Base-by-base conservation (phyloP, 352 stramenopile genomes). In the Albugo laibachii region DNA sequence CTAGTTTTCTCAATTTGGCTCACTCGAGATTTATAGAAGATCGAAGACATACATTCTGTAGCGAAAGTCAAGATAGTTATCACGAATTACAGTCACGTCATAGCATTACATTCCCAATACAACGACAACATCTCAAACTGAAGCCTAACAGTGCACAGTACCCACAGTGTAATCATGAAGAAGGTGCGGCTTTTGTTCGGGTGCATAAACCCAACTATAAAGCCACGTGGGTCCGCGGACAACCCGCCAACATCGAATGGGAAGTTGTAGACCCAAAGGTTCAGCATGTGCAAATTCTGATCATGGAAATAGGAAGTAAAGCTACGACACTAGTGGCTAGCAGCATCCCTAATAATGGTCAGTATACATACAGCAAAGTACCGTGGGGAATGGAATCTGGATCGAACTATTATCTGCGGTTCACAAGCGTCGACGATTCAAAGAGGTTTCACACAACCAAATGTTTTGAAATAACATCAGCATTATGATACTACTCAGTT, bases 341-440 rank as follows among this genome's bases (percentile, higher is more conserved):
- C 11, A 54, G 65, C 11, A 62, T 69, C 12, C 57, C 69, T 14
- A 89, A 89, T 61, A 65, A 58, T n/a, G 77, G 77, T 40, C 65
- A 56, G 10, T 89, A 81, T 47, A 65, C 58, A 18, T 84, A 86
- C 52, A 56, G 52, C 36, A 75, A 72, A 46, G 77, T 89, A 41
- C 77, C 74, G n/a, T 89, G 77, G 77, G 77, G 77, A 37, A 83
- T 89, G 67, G 62, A 75, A 31, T 69, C 58, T 44, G 77, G 77
- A 39, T 59, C 65, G 47, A 77, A 74, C 41, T 89, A 86, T 65
- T 83, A 85, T 49, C 51, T 89, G 27, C 66, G 68, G 21, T 57
- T 89, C 36, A 77, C 64, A 36, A 62, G 59, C 31, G 54, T 54
- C 0, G 57, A 58, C 11, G 61, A 71, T 16, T 42, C 55, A 11